Conservation (phyloP, 345 rosid species). For the Salix udensis region DNA sequence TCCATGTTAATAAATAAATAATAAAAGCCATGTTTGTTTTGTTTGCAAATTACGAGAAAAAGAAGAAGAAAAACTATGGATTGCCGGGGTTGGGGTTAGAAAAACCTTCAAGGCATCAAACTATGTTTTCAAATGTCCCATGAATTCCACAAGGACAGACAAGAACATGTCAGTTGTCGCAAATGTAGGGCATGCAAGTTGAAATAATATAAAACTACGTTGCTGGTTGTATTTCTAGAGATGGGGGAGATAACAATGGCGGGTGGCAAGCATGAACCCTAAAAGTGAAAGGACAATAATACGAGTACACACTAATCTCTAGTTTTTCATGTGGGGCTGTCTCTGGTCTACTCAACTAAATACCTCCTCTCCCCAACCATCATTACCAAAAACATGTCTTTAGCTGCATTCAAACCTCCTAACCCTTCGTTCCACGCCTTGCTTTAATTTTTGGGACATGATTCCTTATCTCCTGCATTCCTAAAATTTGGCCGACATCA, state of each 20-base stretch:
- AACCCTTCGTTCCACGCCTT: not conserved
- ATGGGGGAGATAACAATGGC: not conserved
- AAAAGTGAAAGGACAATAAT: constrained; percentile 24
- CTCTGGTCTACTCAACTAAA: constrained; percentile 33
- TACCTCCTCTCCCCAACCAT: not conserved
- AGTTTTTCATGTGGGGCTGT: constrained; percentile 31
- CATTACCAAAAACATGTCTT: not conserved
- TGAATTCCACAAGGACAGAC: not conserved
- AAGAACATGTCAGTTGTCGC: not conserved
- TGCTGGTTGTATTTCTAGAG: not conserved
- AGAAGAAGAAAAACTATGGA: too few species aligned
- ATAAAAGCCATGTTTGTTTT: too few species aligned
- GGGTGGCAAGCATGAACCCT: not conserved
- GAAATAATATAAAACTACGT: not conserved
- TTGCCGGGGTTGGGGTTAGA: too few species aligned
- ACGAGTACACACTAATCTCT: constrained; percentile 5
- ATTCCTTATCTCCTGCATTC: constrained; percentile 18
- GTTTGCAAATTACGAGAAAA: too few species aligned
- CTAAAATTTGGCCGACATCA: not conserved
- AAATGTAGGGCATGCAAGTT: not conserved
- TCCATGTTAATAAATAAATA: too few species aligned
- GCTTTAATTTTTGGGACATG: constrained; percentile 30
- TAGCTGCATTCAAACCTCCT: not conserved
- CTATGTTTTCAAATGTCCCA: not conserved
- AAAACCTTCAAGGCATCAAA: not conserved